Base-by-base conservation (phyloP, 1,139 yeast species). In the Saccharomyces pastorianus region DNA sequence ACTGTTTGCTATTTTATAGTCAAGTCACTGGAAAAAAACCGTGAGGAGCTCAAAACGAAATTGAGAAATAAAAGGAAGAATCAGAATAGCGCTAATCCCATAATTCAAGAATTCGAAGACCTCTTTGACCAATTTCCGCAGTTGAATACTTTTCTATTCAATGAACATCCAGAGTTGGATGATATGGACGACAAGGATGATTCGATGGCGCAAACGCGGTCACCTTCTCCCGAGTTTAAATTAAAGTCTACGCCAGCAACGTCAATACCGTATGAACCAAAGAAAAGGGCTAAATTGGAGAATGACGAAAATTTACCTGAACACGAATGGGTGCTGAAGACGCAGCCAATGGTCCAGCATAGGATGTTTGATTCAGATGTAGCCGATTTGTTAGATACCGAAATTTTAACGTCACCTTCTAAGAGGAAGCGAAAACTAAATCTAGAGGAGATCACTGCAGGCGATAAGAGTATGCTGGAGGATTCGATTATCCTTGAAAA, bases 401-500 rank as follows among this genome's bases (percentile, higher is more conserved):
- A 58, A 4, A 61, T 64, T 54, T 61, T 62, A 41, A 58, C 56
- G 6, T 60, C 63, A 9, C 69, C 69, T 20, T 59, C 66, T 1
- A 65, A 61, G 41, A 57, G 61, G 31, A 52, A 46, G 46, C 46
- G 48, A 17, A 55, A 49, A 14, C 46, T 48, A 25, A 48, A 51
- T 9, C 46, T 42, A 25, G 52, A 49, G 38, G 44, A 50, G 5
- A 52, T 50, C 6, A 50, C 27, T 51, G 53, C 23, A 51, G 32
- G 13, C 17, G 48, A 26, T 3, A 14, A 13, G 1, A 25, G 51
- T 3, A 51, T 51, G 4, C 32, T 64, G n/a, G 50, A 58, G 2
- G 51, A 61, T 3, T 62, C 66, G 31, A 67, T 75, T 8, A 59
- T 65, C 23, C 23, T 70, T 17, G 80, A 77, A 58, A 76, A 76